Conservation (phyloP, 2,329 filamentous ascomycete genomes). For the Aspergillus nomiae region DNA sequence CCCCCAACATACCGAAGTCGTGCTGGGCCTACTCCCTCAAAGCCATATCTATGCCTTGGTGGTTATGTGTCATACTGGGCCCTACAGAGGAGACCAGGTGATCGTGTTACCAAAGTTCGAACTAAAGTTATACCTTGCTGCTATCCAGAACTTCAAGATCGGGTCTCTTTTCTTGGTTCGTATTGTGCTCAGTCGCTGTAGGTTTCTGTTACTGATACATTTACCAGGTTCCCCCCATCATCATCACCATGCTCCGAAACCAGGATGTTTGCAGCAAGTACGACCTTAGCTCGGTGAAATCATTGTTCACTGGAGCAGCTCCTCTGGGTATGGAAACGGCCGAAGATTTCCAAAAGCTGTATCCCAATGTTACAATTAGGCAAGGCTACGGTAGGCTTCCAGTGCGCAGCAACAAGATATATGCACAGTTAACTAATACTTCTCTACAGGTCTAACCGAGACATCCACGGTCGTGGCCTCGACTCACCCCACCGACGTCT, state of each 20-base stretch:
- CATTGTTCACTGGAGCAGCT: conserved; percentile 74
- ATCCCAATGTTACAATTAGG: conserved; percentile 65
- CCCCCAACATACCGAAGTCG: conserved; percentile 56
- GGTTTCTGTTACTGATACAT: not conserved
- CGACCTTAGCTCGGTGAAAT: conserved; percentile 68
- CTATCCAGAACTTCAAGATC: conserved; percentile 71
- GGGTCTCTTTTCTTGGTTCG: conserved; percentile 64
- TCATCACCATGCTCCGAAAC: conserved; percentile 73
- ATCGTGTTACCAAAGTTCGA: conserved; percentile 76
- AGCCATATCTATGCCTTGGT: conserved; percentile 82
- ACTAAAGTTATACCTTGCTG: conserved; percentile 62
- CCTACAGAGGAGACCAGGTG: conserved; percentile 72
- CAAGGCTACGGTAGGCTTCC: conserved; percentile 67
- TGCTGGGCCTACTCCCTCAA: conserved; percentile 72
- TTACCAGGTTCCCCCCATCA: conserved; percentile 72
- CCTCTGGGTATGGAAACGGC: conserved; percentile 74
- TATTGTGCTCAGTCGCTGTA: not conserved
- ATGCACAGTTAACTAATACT: conserved; percentile 13
- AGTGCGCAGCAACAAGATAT: not conserved
- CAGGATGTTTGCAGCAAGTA: conserved; percentile 63
- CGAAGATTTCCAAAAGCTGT: conserved; percentile 62
- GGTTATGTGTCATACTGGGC: conserved; percentile 65
- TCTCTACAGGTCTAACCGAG: conserved; percentile 68
- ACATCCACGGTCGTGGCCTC: conserved; percentile 69
- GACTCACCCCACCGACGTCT: conserved; percentile 61